phyloP scores from a whole-genome alignment of 257 asterid species.

The Primulina tabacum region DNA sequence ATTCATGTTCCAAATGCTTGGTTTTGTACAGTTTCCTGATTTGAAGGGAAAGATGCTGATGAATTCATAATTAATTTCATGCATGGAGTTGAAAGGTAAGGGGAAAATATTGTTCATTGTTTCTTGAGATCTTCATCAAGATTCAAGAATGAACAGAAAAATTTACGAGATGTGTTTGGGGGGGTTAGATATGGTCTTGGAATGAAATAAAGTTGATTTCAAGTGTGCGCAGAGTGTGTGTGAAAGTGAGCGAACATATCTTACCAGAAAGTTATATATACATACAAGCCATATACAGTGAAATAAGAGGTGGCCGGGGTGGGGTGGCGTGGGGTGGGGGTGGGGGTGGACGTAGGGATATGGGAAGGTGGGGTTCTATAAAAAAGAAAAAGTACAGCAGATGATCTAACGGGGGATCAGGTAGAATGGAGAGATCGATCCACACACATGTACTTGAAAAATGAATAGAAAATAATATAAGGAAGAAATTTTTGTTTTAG shows the following conservation, averaged over 20 bases:
- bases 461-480: slow-evolving; percentile 21
- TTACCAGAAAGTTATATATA: not conserved
- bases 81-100: slow-evolving; percentile 51
- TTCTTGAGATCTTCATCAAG: slow-evolving; percentile 78
- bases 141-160: slow-evolving; percentile 33
- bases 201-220: slow-evolving; percentile 38
- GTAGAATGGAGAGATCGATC: slow-evolving; percentile 35
- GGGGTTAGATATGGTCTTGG: slow-evolving; percentile 44
- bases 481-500: not conserved
- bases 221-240: slow-evolving; percentile 9
- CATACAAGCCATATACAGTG: not conserved
- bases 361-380: too few species aligned
- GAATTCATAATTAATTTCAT: slow-evolving; percentile 61
- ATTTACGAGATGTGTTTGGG: slow-evolving; percentile 24
- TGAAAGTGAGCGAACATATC: slow-evolving; percentile 11
- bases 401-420: slow-evolving; percentile 32
- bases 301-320: not conserved
- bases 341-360: not conserved
- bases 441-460: slow-evolving; percentile 23
- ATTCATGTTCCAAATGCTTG: not conserved
- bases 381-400: slow-evolving; percentile 25
- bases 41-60: slow-evolving; percentile 42
- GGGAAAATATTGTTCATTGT: slow-evolving; percentile 45
- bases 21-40: slow-evolving; percentile 38
- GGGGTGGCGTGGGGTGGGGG: too few species aligned